Evolutionary conservation across 2,329 filamentous ascomycete species (phyloP), one percentile per base, ranked within the genome.

Genomic region (Ophiostoma populinum): DNA sequence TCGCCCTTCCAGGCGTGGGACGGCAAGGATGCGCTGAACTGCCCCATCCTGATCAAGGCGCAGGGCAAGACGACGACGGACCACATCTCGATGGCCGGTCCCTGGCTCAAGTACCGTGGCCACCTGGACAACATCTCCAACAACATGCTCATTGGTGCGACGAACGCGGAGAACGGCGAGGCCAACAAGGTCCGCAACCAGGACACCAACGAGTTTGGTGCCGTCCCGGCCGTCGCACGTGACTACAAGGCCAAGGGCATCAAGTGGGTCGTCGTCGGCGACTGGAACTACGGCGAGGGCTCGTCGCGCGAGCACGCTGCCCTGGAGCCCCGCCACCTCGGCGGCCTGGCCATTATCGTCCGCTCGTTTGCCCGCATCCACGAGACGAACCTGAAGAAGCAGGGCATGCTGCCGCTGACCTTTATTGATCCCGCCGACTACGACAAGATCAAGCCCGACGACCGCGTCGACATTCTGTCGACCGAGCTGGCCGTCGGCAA

Each of bases 321-420:
- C 59, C 75, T 98, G 43, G 87, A 98, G 70, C 90, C 90, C 55
- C 78, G 90, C 57, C 87, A 95, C 67, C 77, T 98, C 46, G 90
- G 90, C 54, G 90, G 87, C 59, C 73, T 94, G 52, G 90, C 87
- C 53, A 93, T 98, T 67, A 92, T 98, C 57, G 86, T 80, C 54
- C 79, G 83, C 55, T 82, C 74, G 45, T 98, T 98, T 56, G 90
- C 90, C 53, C 90, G 90, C 80, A 98, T 98, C 55, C 90, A 98
- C 72, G 90, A 98, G 72, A 98, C 90, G 68, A 98, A 98, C 75
- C 65, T 98, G 67, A 98, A 98, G 82, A 98, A 98, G 79, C 90
- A 98, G 75, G 90, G 90, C 63, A 94, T 98, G 87, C 80, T 98
- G 64, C 90, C 90, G 52, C 72, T 98, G 46, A 95, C 86, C 51